phyloP scores from a whole-genome alignment of 2,329 filamentous ascomycete genomes.

The Colletotrichum phormii region DNA sequence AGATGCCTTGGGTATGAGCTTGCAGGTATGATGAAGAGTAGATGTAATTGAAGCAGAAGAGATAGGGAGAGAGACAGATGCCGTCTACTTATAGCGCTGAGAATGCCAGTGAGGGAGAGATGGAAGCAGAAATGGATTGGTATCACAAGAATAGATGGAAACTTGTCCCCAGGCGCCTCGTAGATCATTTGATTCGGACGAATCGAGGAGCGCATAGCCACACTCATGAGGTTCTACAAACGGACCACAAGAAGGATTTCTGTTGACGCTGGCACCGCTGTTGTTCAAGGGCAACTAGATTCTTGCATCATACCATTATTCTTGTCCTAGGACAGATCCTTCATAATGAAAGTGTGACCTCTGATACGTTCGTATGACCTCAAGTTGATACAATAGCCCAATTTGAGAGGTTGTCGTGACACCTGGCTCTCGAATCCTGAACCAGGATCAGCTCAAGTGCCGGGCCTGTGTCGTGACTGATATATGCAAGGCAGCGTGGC shows the following conservation, averaged over 20 bases:
- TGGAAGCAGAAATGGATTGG: background rate
- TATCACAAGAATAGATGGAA: background rate
- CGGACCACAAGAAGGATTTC: background rate
- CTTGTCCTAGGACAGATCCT: background rate
- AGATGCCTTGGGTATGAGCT: too few relatives aligned
- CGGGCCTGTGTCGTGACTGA: background rate
- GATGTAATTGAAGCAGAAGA: too few relatives aligned
- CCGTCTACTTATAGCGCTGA: background rate
- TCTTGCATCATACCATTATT: background rate
- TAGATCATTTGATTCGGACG: background rate
- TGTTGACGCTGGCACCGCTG: background rate
- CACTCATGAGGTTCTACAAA: background rate
- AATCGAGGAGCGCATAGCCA: background rate
- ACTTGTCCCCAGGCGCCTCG: background rate
- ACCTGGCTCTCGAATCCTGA: background rate
- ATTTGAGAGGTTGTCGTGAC: rapidly evolving
- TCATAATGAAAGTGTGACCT: rapidly evolving
- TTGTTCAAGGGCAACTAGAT: background rate
- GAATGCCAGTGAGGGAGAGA: background rate
- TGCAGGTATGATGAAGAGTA: background rate
- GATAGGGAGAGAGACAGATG: background rate
- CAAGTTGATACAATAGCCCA: background rate
- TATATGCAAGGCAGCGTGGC: background rate
- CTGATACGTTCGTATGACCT: background rate
- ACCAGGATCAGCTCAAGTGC: background rate